Conservation (phyloP, 2,329 filamentous ascomycete species). For the Aspergillus eucalypticola region DNA sequence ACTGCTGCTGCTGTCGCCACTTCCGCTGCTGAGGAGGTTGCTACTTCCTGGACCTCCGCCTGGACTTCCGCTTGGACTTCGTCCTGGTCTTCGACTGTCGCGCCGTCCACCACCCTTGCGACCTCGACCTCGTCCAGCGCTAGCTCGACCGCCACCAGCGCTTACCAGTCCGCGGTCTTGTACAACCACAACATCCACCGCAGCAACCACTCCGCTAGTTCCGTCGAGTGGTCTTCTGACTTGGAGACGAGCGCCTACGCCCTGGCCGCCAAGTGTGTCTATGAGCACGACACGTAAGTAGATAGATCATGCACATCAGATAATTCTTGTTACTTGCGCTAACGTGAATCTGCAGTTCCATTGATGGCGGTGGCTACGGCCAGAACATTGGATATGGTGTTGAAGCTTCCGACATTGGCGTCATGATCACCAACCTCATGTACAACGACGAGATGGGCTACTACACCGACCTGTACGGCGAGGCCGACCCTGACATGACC, state of each 20-base stretch:
- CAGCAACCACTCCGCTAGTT: slow-evolving; percentile 70
- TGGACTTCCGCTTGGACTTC: slow-evolving; percentile 17
- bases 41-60: slow-evolving; percentile 12
- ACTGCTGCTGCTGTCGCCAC: background rate
- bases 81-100: slow-evolving; percentile 11
- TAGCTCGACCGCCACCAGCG: slow-evolving; percentile 15
- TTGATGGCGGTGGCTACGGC: slow-evolving; percentile 68
- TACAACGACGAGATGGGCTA: slow-evolving; percentile 75
- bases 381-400: slow-evolving; percentile 85
- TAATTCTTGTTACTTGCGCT: background rate
- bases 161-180: slow-evolving; percentile 42
- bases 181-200: slow-evolving; percentile 86
- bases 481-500: slow-evolving; percentile 59
- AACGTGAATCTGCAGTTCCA: slow-evolving; percentile 40
- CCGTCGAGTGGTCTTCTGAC: slow-evolving; percentile 64
- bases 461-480: slow-evolving; percentile 61
- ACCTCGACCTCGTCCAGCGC: slow-evolving; percentile 21
- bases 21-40: background rate
- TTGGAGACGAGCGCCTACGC: slow-evolving; percentile 65
- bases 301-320: background rate
- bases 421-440: slow-evolving; percentile 78
- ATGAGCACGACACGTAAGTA: slow-evolving; percentile 71
- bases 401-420: slow-evolving; percentile 58
- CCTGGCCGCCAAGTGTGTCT: slow-evolving; percentile 68
- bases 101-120: slow-evolving; percentile 14